Evolutionary conservation across 768 basidiomycete genomes (phyloP).

Genomic region (Phaeotremella skinneri): DNA sequence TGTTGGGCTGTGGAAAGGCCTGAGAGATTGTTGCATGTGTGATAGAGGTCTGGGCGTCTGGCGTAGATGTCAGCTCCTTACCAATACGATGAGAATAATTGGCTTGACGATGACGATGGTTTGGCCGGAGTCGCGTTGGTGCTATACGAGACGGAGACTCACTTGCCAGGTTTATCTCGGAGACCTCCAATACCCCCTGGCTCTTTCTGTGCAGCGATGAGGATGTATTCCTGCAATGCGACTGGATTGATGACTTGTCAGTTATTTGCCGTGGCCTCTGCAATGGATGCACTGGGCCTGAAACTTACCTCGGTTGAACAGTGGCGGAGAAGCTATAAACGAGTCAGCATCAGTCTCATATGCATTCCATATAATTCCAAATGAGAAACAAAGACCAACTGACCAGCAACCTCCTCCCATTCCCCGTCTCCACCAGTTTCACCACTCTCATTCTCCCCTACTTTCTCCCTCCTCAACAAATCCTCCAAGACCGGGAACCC

Average conservation of each 20-base stretch:
- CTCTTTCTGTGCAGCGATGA: conserved; percentile 79
- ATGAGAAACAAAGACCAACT: conserved; percentile 24
- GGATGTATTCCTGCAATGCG: conserved; percentile 84
- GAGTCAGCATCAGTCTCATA: background rate
- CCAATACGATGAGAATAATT: too few species aligned
- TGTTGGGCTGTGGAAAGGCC: conserved; percentile 90
- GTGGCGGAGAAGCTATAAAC: conserved; percentile 23
- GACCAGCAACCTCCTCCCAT: conserved; percentile 75
- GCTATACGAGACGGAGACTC: conserved; percentile 33
- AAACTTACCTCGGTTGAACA: conserved; percentile 45
- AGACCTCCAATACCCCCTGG: conserved; percentile 65
- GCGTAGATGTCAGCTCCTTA: background rate
- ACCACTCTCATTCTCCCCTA: conserved; percentile 6
- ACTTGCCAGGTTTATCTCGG: conserved; percentile 95
- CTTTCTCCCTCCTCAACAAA: conserved; percentile 26
- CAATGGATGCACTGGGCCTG: background rate
- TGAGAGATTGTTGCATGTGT: conserved; percentile 87
- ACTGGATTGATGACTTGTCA: conserved; percentile 27
- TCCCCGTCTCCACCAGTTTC: conserved; percentile 50
- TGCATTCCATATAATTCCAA: background rate
- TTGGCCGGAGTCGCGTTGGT: background rate
- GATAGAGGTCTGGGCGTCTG: conserved; percentile 89
- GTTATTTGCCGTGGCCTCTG: background rate
- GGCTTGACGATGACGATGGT: background rate
- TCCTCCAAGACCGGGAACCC: conserved; percentile 74